phyloP scores from a whole-genome alignment of 257 asterid species.

The Solanum habrochaites region DNA sequence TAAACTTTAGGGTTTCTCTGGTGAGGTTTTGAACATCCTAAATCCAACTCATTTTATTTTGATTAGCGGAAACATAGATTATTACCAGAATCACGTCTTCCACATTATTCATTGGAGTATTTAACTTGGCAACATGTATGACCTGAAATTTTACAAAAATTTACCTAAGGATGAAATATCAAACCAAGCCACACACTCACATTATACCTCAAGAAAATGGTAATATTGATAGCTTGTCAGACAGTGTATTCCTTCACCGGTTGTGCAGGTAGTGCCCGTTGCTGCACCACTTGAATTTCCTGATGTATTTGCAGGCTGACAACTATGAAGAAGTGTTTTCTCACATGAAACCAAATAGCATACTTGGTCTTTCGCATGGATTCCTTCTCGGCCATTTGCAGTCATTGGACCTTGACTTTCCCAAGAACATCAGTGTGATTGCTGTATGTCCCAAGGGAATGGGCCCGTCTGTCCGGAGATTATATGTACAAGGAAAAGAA shows the following conservation, averaged over 20 bases:
- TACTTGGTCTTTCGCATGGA: slow-evolving; percentile 96
- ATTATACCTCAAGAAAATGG: background rate
- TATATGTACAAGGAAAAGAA: slow-evolving; percentile 93
- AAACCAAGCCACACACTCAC: background rate
- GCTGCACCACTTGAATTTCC: background rate
- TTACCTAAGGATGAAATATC: background rate
- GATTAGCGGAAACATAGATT: background rate
- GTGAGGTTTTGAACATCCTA: background rate
- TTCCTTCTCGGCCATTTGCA: slow-evolving; percentile 96
- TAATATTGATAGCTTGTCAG: background rate
- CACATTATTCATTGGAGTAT: background rate
- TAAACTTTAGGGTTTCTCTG: background rate
- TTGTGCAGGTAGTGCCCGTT: background rate
- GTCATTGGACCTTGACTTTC: slow-evolving; percentile 74
- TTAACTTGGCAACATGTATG: background rate
- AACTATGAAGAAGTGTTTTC: slow-evolving; percentile 78
- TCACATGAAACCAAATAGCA: slow-evolving; percentile 94
- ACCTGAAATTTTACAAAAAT: background rate
- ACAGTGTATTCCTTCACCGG: background rate
- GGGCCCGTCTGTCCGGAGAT: slow-evolving; percentile 98
- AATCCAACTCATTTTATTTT: background rate
- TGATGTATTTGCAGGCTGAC: slow-evolving; percentile 56
- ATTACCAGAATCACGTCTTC: background rate
- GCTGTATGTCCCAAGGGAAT: slow-evolving; percentile 99
- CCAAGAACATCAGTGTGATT: slow-evolving; percentile 76